Evolutionary conservation across 441 rosid species (phyloP), one percentile per base, ranked within the genome.

Genomic region (Theobroma grandiflorum): DNA sequence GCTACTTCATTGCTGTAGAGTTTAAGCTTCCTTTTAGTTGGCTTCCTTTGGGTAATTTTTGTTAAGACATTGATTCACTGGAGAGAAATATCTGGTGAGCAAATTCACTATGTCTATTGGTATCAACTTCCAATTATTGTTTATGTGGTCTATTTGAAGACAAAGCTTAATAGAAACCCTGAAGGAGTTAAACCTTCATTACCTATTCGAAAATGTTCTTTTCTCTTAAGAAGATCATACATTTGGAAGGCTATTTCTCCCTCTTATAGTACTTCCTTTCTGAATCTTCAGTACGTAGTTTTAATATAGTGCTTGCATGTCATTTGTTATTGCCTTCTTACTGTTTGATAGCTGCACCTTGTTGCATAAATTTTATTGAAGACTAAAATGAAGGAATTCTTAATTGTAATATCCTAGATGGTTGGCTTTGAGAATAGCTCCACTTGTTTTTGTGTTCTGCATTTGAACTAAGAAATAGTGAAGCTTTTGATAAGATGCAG

Each of bases 81-180:
- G 64, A 72, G 64, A 70, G 64, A 55, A 37, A 33, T 35, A 70
- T 52, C 61, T 35, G 62, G 75, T 52, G 75, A 52, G 75, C 61
- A 72, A 53, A 52, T 18, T 52, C 33, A 72, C 45, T 35, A 52
- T 52, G 31, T 72, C 52, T 31, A 16, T 72, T 72, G 61, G 31
- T 72, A 53, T 72, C 8, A 9, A 52, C 31, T 52, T 3, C 75
- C 45, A 50, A 26, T 71, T 50, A 50, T 33, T 50, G 58, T 71
- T 71, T 59, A 71, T 52, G 15, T 35, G 16, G 59, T 33, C 26
- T 71, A 33, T 52, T 53, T 71, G 14, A 33, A 33, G 61, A 50
- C 61, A 52, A 72, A 12, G 26, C 26, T 71, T 71, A 50, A 35
- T 38, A 71, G 37, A 71, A 71, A 49, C 15, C 61, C 45, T 35